phyloP scores from a whole-genome alignment of 768 basidiomycete genomes.

The Boletus speciosus region DNA sequence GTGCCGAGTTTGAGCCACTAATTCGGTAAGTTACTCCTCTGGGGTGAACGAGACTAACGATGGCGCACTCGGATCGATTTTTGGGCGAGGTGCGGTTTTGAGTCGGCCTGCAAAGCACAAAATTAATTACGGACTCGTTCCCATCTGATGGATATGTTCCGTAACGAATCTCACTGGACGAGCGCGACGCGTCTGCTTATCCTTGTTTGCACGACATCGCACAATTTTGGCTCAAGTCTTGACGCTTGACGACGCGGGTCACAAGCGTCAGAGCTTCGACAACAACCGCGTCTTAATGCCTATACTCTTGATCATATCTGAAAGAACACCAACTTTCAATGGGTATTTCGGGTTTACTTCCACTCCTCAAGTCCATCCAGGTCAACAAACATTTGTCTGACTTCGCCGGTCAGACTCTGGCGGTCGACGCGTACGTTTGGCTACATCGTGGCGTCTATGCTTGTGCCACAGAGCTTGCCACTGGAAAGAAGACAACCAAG shows the following conservation, averaged over 20 bases:
- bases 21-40: not conserved
- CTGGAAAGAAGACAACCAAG: constrained; percentile 80
- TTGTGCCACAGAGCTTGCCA: constrained; percentile 88
- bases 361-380: constrained; percentile 88
- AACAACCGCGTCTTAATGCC: constrained; percentile 1
- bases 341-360: constrained; percentile 91
- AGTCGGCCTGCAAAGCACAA: not conserved
- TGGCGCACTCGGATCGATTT: not conserved
- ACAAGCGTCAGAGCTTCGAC: not conserved
- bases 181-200: constrained; percentile 34
- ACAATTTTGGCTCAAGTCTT: not conserved
- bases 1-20: not conserved
- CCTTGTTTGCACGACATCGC: constrained; percentile 20
- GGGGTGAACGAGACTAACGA: not conserved
- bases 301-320: not conserved
- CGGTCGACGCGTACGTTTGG: constrained; percentile 96
- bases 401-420: constrained; percentile 79
- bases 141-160: too few species aligned
- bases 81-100: not conserved
- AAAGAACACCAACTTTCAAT: constrained; percentile 38
- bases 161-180: constrained; percentile 11
- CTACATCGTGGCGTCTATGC: constrained; percentile 84
- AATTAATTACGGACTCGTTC: too few species aligned
- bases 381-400: constrained; percentile 73
- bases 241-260: not conserved